Percentiles rank a stretch among this genome's conserved stretches.
Evolutionary conservation across 495 filamentous ascomycete genomes (phyloP).

Genomic region (Xeromyces bisporus): DNA sequence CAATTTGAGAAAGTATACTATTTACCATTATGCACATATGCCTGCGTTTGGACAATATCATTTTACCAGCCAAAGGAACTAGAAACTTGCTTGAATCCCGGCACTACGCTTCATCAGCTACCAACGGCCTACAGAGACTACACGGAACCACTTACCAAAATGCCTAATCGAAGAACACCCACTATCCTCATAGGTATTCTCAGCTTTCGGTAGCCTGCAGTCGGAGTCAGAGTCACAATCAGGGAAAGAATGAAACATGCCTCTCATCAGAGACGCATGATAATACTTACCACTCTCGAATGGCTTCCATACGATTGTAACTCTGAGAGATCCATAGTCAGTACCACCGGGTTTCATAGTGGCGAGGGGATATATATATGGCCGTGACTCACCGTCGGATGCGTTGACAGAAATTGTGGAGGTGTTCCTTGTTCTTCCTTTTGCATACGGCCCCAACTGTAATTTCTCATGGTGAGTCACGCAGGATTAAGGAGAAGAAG

Average conservation of each 20-base stretch:
- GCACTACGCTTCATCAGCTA: conserved; percentile 10
- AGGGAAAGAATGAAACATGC: too few species aligned
- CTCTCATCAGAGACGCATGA: neutral
- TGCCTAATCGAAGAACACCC: conserved; percentile 14
- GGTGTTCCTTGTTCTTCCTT: conserved; percentile 34
- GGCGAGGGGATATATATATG: too few species aligned
- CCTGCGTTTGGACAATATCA: neutral
- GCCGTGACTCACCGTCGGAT: conserved; percentile 63
- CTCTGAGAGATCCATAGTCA: conserved; percentile 21
- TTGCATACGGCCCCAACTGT: conserved; percentile 60
- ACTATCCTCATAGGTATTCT: conserved; percentile 16
- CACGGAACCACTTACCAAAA: conserved; percentile 14
- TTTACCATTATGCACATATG: too few species aligned
- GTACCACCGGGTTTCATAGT: too few species aligned
- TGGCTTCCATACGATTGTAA: conserved; percentile 50
- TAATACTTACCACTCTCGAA: conserved; percentile 40
- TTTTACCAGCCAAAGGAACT: conserved; percentile 4
- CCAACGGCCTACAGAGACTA: neutral
- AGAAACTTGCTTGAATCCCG: conserved; percentile 16
- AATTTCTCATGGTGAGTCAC: conserved; percentile 3
- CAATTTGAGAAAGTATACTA: too few species aligned
- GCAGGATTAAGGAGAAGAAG: neutral
- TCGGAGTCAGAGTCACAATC: too few species aligned
- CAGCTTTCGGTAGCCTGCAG: conserved; percentile 24
- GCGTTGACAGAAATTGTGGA: conserved; percentile 73